Base-by-base conservation (phyloP, 805 yeast genomes). In the Pichia californica region DNA sequence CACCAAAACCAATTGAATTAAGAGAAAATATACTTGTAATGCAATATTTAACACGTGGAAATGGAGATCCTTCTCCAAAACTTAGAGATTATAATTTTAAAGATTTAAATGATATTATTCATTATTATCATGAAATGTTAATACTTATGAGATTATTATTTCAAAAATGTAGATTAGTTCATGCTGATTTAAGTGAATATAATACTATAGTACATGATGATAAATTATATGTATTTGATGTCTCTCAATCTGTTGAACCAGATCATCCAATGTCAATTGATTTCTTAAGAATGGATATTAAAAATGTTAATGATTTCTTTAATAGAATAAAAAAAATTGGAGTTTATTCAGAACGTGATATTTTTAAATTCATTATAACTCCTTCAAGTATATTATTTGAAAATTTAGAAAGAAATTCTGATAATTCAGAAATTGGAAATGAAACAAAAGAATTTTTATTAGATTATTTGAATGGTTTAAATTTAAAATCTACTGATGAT, bases 221-320 rank as follows among this genome's bases (percentile, higher is more conserved):
- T 28, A 76, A 78, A 57, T 67, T 93, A 25, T 88, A 84, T 64
- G 85, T 93, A 45, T 86, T 93, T 53, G 99, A 93, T 66, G 99
- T 93, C 10, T 89, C 98, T 1, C 99, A 93, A 62, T 81, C 94
- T 31, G 98, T 93, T 20, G 98, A 93, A 62, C 97, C 96, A 9
- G 96, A 88, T 54, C 99, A 93, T 64, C 98, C 96, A 10, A 88
- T 88, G 88, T 84, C 95, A 34, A 70, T 93, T 51, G 98, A 93
- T 61, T 93, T 93, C 60, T 66, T 93, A 47, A 72, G 99, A 58
- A 93, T 93, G 99, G 99, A 93, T 65, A 89, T 93, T 58, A 93
- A 91, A 62, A 93, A 93, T 58, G 86, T 91, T 20, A 93, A 91
- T 57, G 93, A 86, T 54, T 93, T 82, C 61, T 93, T 93, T 56